These are phyloP conservation scores for Pseudofabraea citricarpa DNA, from an alignment of 2,329 filamentous ascomycete genomes.

Conservation along the genomic window DNA sequence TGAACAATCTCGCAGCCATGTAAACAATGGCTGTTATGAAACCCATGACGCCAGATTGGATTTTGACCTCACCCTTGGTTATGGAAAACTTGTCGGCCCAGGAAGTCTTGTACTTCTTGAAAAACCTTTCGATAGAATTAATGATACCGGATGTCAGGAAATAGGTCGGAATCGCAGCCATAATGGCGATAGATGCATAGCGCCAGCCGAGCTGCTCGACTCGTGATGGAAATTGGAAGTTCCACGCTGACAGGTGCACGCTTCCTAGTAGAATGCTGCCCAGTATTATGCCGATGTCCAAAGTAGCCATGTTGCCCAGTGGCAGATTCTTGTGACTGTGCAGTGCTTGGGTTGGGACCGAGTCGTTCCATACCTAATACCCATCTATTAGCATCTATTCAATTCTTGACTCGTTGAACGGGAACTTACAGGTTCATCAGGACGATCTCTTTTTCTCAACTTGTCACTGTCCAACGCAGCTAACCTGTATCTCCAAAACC, in stretches of 20 bases:
- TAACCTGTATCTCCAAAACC: conserved; percentile 1
- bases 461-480: not conserved
- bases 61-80: not conserved
- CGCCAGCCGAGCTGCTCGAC: conserved; percentile 4
- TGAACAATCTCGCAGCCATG: not conserved
- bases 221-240: conserved; percentile 5
- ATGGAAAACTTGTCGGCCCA: not conserved
- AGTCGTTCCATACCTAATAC: conserved; percentile 3
- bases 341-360: not conserved
- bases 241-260: conserved; percentile 7
- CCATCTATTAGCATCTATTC: no score
- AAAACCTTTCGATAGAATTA: not conserved
- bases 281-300: not conserved
- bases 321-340: not conserved
- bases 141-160: not conserved
- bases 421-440: not conserved
- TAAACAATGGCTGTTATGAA: not conserved
- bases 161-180: not conserved
- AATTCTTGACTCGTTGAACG: no score
- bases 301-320: not conserved
- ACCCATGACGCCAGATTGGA: not conserved
- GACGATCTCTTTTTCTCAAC: not conserved
- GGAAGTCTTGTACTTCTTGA: not conserved
- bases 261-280: conserved; percentile 2
- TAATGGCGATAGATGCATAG: not conserved